These are phyloP conservation scores for Meyerozyma carpophila DNA, from an alignment of 1,139 yeast species.

Conservation along the genomic window DNA sequence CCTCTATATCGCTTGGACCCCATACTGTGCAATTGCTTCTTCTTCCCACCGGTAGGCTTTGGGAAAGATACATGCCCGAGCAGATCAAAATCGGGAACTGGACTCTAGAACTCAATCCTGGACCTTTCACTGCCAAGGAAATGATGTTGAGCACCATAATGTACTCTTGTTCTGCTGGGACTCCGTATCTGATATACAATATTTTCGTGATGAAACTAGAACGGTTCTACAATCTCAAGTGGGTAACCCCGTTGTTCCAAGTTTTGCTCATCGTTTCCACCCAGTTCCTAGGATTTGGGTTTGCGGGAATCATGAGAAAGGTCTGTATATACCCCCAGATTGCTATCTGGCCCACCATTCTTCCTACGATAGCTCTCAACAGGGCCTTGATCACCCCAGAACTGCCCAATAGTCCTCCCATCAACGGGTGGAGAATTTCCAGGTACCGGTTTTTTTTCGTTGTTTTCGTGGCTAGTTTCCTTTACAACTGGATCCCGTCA, in stretches of 20 bases:
- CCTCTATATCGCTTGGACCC: conserved; percentile 33
- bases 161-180: conserved; percentile 40
- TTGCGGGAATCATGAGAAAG: conserved; percentile 43
- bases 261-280: conserved; percentile 34
- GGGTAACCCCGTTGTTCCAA: conserved; percentile 40
- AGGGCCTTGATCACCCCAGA: conserved; percentile 36
- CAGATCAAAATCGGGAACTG: conserved; percentile 21
- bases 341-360: conserved; percentile 43
- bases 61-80: conserved; percentile 30
- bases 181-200: conserved; percentile 42
- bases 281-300: conserved; percentile 43
- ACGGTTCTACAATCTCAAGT: conserved; percentile 37
- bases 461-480: conserved; percentile 27
- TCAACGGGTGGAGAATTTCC: conserved; percentile 39
- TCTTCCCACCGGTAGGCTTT: conserved; percentile 38
- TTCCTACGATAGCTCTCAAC: conserved; percentile 42
- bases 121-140: conserved; percentile 32
- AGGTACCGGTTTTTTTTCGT: conserved; percentile 35
- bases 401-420: conserved; percentile 13
- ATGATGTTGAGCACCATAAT: conserved; percentile 37
- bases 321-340: conserved; percentile 41
- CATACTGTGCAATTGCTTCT: conserved; percentile 40
- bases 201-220: conserved; percentile 44
- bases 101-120: conserved; percentile 32
- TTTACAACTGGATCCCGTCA: conserved; percentile 41